Evolutionary conservation across 495 filamentous ascomycete genomes (phyloP), one percentile per base, ranked within the genome.

Genomic region (Daldinia bambusicola): DNA sequence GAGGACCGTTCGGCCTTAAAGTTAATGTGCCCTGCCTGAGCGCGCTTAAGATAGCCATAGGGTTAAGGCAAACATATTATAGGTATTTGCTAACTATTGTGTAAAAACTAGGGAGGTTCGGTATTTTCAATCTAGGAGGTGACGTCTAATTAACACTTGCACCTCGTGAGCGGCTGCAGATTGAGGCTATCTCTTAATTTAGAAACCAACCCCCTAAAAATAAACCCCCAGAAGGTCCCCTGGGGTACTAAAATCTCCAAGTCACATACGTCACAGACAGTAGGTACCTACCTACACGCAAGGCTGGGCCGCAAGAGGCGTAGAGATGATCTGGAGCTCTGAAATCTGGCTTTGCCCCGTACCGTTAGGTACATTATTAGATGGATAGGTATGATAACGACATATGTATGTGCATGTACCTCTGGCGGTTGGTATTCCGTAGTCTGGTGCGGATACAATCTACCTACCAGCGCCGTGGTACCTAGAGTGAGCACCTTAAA

Each of bases 171-270:
- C 51, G 71, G 74, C 66, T 71, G 74, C 71, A 74, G 60, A 61
- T 74, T 76, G 74, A 74, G 74, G 74, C 74, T 76, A 65, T 67
- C 69, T 74, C 64, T 71, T 74, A 74, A 69, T 74, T 74, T 74
- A 76, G 74, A 30, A 76, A 71, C 56, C 22, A 34, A 26, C 26
- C 59, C 60, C 41, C 71, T 69, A 71, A 74, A 74, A 71, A 71
- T 71, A 76, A 63, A 55, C 45, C 62, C 61, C 55, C 9, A 64
- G 63, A 16, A 60, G 55, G 57, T 67, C 64, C 55, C 31, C 64
- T 63, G 55, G 67, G 30, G 69, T 64, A 72, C 69, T 22, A 52
- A 56, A 64, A 64, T 55, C 26, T 38, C 60, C 61, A 51, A 63
- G 51, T 13, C n/a, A 37, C 43, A 31, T 68, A 67, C 50, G 68